A percentile compares a stretch with the other conserved stretches of the same genome.
These are phyloP conservation scores for Coprinellus aureogranulatus DNA, from an alignment of 768 basidiomycete species.

Conservation along the genomic window DNA sequence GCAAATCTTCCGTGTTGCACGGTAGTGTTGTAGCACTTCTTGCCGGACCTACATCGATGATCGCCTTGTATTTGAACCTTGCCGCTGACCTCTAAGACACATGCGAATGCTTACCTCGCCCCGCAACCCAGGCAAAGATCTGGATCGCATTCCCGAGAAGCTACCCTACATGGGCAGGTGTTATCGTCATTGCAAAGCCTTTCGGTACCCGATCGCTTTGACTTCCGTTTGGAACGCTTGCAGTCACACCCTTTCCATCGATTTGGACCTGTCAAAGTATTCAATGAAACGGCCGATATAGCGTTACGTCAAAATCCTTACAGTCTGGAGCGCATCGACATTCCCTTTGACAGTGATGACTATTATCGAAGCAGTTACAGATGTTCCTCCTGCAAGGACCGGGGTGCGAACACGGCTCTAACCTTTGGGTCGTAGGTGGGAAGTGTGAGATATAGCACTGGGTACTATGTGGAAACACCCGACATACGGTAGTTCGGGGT, in stretches of 20 bases:
- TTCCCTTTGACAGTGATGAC: conserved; percentile 52
- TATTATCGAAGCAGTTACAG: conserved; percentile 51
- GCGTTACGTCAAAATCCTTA: too few species aligned
- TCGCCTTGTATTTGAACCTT: too few species aligned
- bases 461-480: too few species aligned
- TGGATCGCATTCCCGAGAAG: conserved; percentile 65
- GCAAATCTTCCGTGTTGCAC: too few species aligned
- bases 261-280: conserved; percentile 42
- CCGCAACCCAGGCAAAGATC: conserved; percentile 54
- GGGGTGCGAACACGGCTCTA: conserved; percentile 51
- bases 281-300: too few species aligned
- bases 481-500: too few species aligned
- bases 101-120: background rate
- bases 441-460: too few species aligned
- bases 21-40: too few species aligned
- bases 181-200: conserved; percentile 16
- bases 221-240: conserved; percentile 6
- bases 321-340: conserved; percentile 56
- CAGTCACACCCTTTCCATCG: conserved; percentile 61
- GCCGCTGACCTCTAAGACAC: too few species aligned
- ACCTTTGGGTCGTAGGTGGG: too few species aligned
- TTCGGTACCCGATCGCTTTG: background rate
- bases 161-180: conserved; percentile 55
- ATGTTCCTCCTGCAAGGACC: conserved; percentile 49
- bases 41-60: too few species aligned